These are phyloP conservation scores for Lachnellula suecica DNA, from an alignment of 2,329 filamentous ascomycete genomes.

Conservation along the genomic window DNA sequence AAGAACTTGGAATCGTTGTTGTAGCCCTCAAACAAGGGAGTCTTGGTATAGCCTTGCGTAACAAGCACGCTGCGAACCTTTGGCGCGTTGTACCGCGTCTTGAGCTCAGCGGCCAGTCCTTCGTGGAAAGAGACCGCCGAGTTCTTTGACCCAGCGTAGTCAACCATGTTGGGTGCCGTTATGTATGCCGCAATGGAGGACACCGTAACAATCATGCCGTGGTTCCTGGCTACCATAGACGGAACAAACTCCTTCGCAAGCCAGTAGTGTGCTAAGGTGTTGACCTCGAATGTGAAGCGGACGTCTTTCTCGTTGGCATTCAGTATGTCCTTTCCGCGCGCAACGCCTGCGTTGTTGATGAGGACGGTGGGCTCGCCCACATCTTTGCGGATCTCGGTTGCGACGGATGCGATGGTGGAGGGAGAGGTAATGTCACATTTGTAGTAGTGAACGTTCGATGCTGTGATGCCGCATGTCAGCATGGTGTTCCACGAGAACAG, in stretches of 20 bases:
- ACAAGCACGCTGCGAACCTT: constrained; percentile 66
- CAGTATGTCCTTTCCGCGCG: constrained; percentile 60
- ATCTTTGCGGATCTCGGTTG: constrained; percentile 49
- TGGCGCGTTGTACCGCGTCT: constrained; percentile 59
- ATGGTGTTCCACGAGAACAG: not conserved
- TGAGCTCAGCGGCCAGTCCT: constrained; percentile 57
- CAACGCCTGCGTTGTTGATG: constrained; percentile 71
- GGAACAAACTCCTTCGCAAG: constrained; percentile 68
- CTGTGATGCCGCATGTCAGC: constrained; percentile 22
- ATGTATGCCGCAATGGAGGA: constrained; percentile 63
- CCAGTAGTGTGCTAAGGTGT: constrained; percentile 67
- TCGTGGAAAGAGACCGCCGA: constrained; percentile 69
- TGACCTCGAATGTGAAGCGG: constrained; percentile 70
- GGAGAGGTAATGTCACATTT: constrained; percentile 67
- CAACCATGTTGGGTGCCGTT: constrained; percentile 61
- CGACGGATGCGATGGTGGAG: constrained; percentile 50
- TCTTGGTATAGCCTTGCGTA: constrained; percentile 63
- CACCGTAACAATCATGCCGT: constrained; percentile 73
- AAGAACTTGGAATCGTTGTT: constrained; percentile 49
- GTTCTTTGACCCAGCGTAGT: constrained; percentile 68
- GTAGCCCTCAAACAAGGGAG: constrained; percentile 58
- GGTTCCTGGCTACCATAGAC: constrained; percentile 59
- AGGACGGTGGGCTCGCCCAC: constrained; percentile 68
- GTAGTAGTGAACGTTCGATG: constrained; percentile 61
- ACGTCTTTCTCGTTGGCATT: constrained; percentile 56